phyloP scores from a whole-genome alignment of 768 basidiomycete species.

The Tulasnella sp. region DNA sequence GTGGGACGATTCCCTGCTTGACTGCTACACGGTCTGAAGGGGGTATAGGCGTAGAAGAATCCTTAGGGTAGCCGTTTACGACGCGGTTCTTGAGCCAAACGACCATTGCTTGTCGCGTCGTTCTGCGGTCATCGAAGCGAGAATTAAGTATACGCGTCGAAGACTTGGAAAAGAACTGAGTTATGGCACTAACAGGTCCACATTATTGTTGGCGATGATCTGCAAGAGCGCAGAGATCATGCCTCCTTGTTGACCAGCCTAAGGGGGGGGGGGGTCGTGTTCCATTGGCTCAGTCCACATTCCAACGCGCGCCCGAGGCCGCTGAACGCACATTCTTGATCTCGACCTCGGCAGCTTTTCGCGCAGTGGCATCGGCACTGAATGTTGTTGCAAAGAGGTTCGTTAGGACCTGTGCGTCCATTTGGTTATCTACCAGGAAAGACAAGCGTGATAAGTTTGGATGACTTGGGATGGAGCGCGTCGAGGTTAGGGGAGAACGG shows the following conservation, averaged over 20 bases:
- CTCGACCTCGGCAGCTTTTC: conserved; percentile 80
- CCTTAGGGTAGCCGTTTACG: conserved; percentile 57
- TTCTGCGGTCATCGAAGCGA: conserved; percentile 40
- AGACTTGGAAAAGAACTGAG: conserved; percentile 19
- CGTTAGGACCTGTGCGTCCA: conserved; percentile 49
- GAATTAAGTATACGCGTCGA: not conserved
- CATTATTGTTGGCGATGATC: conserved; percentile 72
- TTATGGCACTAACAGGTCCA: conserved; percentile 66
- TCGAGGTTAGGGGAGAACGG: not conserved
- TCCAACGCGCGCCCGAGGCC: not conserved
- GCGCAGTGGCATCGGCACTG: conserved; percentile 79
- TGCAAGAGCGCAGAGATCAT: conserved; percentile 78
- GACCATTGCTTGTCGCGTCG: conserved; percentile 77
- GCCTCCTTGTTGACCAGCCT: conserved; percentile 79
- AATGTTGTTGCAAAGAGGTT: conserved; percentile 76
- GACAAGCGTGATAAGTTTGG: conserved; percentile 11
- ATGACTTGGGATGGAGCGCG: conserved; percentile 8
- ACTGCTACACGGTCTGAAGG: conserved; percentile 69
- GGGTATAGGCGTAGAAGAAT: conserved; percentile 50
- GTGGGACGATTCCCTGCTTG: conserved; percentile 59
- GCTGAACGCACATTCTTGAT: conserved; percentile 64
- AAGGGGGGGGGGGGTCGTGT: not conserved
- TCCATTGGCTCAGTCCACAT: not conserved
- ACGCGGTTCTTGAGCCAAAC: conserved; percentile 93
- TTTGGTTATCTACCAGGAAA: conserved; percentile 24